Evolutionary conservation across 2,329 filamentous ascomycete genomes (phyloP), one percentile per base, ranked within the genome.

Genomic region (Phaeosphaeria sp.): DNA sequence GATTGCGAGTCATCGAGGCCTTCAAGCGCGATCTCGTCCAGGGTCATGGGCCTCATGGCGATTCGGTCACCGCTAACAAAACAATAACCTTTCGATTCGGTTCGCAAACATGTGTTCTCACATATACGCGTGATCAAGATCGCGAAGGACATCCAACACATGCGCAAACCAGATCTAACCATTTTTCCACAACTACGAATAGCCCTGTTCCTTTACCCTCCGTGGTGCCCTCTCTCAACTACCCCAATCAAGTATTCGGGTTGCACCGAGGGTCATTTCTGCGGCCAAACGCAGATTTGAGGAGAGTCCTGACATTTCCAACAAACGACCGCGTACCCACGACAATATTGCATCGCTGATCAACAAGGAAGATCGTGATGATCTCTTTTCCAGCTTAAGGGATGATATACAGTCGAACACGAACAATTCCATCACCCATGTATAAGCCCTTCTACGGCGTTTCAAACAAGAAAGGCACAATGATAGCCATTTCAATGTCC

Each of bases 401-500:
- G 63, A 67, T 17, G 65, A 72, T 42, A 60, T 72, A 4, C 68
- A 68, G n/a, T 59, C 66, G 52, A 65, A 68, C 56, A 67, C 67
- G 7, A 52, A 63, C 52, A 52, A 48, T 80, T 78, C 42, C 85
- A 83, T 27, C 84, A 82, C 71, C 83, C 83, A 55, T 83, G 83
- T 33, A 69, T 78, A 44, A 78, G 77, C 44, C 77, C 81, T 56
- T 82, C 84, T 27, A 76, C 80, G 46, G 74, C 71, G 60, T 77
- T 80, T 56, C 76, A 82, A 62, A 72, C 70, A 60, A 77, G 63
- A 69, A 42, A 68, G 63, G 62, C 63, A 64, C 39, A 66, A 67
- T 41, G 60, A 69, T 44, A 62, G 21, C 20, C 51, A 39, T 27
- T 55, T 46, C 17, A 44, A 54, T 27, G 46, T 51, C 46, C 58